Evolutionary conservation across 225 moss, liverwort and hornwort species (phyloP), one percentile per base, ranked within the genome.

Genomic region (Bryum argenteum): DNA sequence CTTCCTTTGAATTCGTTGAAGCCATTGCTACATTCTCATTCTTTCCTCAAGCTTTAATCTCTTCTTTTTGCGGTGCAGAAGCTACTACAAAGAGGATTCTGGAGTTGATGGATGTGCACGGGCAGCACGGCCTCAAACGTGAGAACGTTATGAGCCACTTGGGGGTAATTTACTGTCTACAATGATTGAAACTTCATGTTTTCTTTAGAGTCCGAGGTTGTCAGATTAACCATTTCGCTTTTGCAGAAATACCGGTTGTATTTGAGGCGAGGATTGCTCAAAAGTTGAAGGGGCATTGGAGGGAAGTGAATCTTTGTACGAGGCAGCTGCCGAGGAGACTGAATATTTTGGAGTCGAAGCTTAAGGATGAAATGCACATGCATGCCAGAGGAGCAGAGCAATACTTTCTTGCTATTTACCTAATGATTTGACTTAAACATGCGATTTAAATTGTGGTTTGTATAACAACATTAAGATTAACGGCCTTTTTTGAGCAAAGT

Each of bases 141-240:
- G 94, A 94, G 76, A 89, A 94, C 79, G 91, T 94, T 60, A 91
- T 91, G 12, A 94, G 94, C 57, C 94, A 94, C 74, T 79, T 94
- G 71, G 91, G 91, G 85, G 93, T 93, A 54, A 71, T 50, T 48
- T 16, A 41, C 59, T 14, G 42, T 22, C n/a, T 33, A n/a, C 11
- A 43, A 14, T 37, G 51, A 57, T 14, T 22, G 28, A 18, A 56
- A 6, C 17, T 21, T 4, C 14, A 19, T 9, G 10, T 39, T 38
- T 18, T 2, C 59, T 21, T 33, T 44, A 1, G 12, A 24, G 55
- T 9, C 54, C 41, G 65, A 59, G 33, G 20, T 54, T 40, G 37
- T 17, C 55, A 65, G 39, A 14, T 2, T 18, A 38, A 38, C 15
- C 11, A 18, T 6, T 7, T 17, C 11, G 20, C 41, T 17, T 8